phyloP scores from a whole-genome alignment of 306 rosid genomes.

The Malus sylvestris region DNA sequence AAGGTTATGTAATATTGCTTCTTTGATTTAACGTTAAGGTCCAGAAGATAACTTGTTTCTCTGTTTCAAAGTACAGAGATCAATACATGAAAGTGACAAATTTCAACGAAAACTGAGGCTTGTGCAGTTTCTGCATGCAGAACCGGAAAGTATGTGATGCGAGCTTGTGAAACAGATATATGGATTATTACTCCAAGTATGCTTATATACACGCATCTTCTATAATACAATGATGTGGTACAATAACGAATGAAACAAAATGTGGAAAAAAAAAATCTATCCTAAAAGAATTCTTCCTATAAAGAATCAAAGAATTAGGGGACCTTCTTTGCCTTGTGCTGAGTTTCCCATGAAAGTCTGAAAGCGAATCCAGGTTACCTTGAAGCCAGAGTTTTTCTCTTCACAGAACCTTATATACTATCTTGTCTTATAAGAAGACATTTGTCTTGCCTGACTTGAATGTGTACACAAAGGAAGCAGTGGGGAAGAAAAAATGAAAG shows the following conservation, averaged over 20 bases:
- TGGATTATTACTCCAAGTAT: neutral
- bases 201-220: slow-evolving; percentile 22
- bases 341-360: neutral
- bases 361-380: neutral
- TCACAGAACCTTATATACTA: slow-evolving; percentile 7
- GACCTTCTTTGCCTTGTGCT: neutral
- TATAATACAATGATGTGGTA: slow-evolving; percentile 16
- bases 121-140: neutral
- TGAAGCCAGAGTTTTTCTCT: neutral
- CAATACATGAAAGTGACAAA: neutral
- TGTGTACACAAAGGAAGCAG: neutral
- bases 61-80: neutral
- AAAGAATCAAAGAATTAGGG: slow-evolving; percentile 56
- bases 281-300: slow-evolving; percentile 34
- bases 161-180: neutral
- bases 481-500: slow-evolving; percentile 6
- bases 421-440: slow-evolving; percentile 7
- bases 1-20: neutral
- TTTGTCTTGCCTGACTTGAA: slow-evolving; percentile 12
- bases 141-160: neutral
- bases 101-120: neutral
- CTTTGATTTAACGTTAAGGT: neutral
- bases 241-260: slow-evolving; percentile 27
- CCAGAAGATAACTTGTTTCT: neutral
- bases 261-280: slow-evolving; percentile 7